phyloP scores from a whole-genome alignment of 2,329 filamentous ascomycete genomes.

The Waltergamsia citrina region DNA sequence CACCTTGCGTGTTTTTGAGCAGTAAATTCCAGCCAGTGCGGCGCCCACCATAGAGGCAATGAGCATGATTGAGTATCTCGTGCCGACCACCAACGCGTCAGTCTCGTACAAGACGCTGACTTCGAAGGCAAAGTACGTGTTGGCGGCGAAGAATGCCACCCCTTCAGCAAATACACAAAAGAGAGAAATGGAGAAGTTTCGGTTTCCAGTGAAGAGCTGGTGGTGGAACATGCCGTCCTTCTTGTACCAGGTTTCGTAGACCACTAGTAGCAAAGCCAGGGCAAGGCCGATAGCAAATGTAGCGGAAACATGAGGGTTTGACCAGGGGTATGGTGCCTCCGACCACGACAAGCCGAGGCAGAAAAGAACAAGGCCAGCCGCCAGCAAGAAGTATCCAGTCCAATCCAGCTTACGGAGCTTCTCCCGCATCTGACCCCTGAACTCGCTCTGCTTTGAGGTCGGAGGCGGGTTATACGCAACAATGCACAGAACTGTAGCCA shows the following conservation, averaged over 20 bases:
- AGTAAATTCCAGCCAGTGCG: conserved; percentile 17
- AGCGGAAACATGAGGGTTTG: conserved; percentile 21
- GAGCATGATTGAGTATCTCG: conserved; percentile 20
- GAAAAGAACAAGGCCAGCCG: conserved; percentile 24
- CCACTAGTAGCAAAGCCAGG: conserved; percentile 13
- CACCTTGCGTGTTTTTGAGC: conserved; percentile 13
- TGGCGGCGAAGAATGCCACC: conserved; percentile 27
- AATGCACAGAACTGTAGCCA: conserved; percentile 15
- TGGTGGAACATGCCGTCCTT: conserved; percentile 31
- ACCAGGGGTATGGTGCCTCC: conserved; percentile 27
- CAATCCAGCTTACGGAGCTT: conserved; percentile 27
- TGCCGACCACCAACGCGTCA: conserved; percentile 19
- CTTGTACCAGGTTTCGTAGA: conserved; percentile 23
- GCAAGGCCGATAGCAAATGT: conserved; percentile 23
- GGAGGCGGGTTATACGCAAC: conserved; percentile 22
- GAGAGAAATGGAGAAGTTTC: conserved; percentile 25
- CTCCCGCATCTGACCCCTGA: conserved; percentile 12
- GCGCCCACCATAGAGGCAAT: conserved; percentile 17
- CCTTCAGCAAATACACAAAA: conserved; percentile 26
- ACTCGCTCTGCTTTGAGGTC: conserved; percentile 13
- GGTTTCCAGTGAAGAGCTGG: conserved; percentile 20
- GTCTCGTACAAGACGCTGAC: conserved; percentile 21
- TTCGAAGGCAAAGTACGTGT: conserved; percentile 31
- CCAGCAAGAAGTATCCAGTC: conserved; percentile 24
- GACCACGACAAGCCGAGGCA: conserved; percentile 26